Evolutionary conservation across 352 stramenopile genomes (phyloP), one percentile per base, ranked within the genome.

Genomic region (Globisporangium uncinulatum): DNA sequence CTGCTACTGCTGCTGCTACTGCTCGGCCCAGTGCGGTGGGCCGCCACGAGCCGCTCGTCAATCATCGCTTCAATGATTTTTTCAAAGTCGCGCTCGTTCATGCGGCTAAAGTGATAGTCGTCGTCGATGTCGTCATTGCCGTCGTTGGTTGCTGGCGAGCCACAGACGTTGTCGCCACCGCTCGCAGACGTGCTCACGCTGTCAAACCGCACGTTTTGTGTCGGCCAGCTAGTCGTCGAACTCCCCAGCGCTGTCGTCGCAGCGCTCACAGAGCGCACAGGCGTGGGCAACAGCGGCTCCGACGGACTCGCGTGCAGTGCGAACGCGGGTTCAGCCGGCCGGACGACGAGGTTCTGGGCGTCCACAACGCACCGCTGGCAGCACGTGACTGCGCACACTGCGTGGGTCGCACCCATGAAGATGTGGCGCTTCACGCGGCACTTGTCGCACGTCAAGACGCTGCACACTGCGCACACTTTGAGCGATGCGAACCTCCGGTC

Each of bases 311-410:
- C 31, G 14, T 63, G 57, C 21, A 63, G 47, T 21, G 59, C 46
- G 44, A 65, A 65, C 15, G 45, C 20, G 2, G 51, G 51, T 4
- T 74, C 56, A 6, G 66, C 51, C 0, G 66, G 66, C 10, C 61
- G 47, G 20, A 74, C 66, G 3, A 58, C 7, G 48, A 74, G 42
- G 15, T n/a, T 59, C 46, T 59, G 58, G 41, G 70, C 69, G 29
- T 67, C 63, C n/a, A 69, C 39, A 19, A 70, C 61, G 51, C 72
- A 81, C 21, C 52, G 69, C 19, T 70, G 62, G 53, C 73, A 83
- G 50, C 73, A 72, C 2, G 56, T n/a, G 14, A 77, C 64, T 20
- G 60, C 49, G 20, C 42, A 46, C 52, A 55, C 44, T 5, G 50
- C 34, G 39, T 64, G 51, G 29, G 63, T 57, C 15, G 50, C 24